These are phyloP conservation scores for Gyromitra esculenta DNA, from an alignment of 2,329 filamentous ascomycete species.

Conservation along the genomic window DNA sequence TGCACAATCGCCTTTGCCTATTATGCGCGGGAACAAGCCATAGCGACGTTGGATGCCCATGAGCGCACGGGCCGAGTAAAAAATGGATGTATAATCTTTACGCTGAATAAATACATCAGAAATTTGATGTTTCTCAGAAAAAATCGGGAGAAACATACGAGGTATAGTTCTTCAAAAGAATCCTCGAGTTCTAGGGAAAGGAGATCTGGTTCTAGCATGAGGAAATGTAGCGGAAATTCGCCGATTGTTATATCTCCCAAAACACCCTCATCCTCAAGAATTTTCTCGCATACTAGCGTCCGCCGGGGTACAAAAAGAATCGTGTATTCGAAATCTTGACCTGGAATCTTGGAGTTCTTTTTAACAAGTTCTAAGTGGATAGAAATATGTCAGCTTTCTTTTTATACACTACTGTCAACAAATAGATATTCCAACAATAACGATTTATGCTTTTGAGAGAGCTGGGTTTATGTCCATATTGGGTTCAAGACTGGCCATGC, in stretches of 20 bases:
- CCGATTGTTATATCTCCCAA: conserved; percentile 89
- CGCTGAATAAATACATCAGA: conserved; percentile 61
- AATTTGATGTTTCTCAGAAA: conserved; percentile 27
- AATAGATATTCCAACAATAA: conserved; percentile 26
- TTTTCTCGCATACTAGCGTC: conserved; percentile 87
- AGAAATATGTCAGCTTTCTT: conserved; percentile 65
- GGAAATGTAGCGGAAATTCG: conserved; percentile 87
- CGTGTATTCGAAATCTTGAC: conserved; percentile 83
- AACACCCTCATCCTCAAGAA: conserved; percentile 91
- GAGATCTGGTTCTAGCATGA: conserved; percentile 89
- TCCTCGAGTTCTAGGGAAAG: conserved; percentile 90
- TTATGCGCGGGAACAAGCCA: conserved; percentile 91
- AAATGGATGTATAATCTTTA: conserved; percentile 91
- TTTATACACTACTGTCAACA: conserved; percentile 12
- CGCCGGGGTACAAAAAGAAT: conserved; percentile 95
- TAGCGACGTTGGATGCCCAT: conserved; percentile 94
- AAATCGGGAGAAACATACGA: conserved; percentile 64
- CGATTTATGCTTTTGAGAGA: conserved; percentile 42
- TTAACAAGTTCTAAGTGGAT: conserved; percentile 57
- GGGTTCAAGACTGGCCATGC: conserved; percentile 69
- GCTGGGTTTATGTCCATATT: conserved; percentile 61
- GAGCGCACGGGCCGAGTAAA: conserved; percentile 85
- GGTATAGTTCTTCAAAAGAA: conserved; percentile 85
- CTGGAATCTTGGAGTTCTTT: conserved; percentile 62
- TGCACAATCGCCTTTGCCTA: conserved; percentile 94